These are phyloP conservation scores for Rhizoctonia solani DNA, from an alignment of 1,284 basidiomycete genomes.

Conservation along the genomic window DNA sequence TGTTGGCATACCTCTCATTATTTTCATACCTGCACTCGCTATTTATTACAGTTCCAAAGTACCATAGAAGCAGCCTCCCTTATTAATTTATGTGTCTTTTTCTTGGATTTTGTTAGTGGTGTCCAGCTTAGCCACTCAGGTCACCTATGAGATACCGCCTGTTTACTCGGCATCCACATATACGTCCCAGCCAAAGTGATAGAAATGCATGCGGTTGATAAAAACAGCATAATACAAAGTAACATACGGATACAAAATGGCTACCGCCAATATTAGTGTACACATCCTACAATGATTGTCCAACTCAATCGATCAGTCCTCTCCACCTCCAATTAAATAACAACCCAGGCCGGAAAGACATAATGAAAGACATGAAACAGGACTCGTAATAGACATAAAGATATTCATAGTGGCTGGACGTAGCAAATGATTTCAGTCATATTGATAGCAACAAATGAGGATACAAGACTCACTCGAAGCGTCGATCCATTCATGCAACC, in stretches of 20 bases:
- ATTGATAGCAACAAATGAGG: too few relatives aligned
- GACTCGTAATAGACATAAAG: not conserved
- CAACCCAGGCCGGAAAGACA: not conserved
- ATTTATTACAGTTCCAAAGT: too few relatives aligned
- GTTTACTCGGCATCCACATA: too few relatives aligned
- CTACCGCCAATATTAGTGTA: not conserved
- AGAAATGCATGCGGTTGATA: not conserved
- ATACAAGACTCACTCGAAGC: not conserved
- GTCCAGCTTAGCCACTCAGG: too few relatives aligned
- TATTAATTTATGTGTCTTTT: too few relatives aligned
- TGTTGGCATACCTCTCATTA: not conserved
- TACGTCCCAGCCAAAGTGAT: not conserved
- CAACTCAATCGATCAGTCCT: not conserved
- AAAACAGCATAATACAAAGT: not conserved
- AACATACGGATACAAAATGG: not conserved
- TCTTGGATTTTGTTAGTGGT: too few relatives aligned
- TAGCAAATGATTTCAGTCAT: not conserved
- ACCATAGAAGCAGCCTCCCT: not conserved
- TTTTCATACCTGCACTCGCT: not conserved
- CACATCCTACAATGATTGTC: not conserved
- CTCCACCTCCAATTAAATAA: not conserved
- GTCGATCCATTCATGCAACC: not conserved
- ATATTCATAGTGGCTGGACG: not conserved
- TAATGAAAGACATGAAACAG: not conserved
- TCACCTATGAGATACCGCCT: too few relatives aligned